Conservation (phyloP, 176 grass and related monocot species). For the Triticum urartu region DNA sequence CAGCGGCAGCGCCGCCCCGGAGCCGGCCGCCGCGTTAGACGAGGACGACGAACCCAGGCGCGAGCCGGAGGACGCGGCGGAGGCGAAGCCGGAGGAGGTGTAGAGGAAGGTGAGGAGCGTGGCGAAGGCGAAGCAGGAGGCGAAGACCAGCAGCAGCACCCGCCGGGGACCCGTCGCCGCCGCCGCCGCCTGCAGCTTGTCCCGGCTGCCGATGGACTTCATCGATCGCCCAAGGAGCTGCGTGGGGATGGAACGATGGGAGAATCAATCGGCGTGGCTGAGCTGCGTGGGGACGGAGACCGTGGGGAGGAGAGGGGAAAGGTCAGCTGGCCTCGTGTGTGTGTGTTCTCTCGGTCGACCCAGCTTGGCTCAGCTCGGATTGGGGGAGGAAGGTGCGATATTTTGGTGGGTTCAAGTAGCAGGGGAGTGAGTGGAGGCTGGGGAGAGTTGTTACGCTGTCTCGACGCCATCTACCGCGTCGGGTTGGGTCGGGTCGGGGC, state of each 20-base stretch:
- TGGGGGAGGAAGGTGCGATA: neutral
- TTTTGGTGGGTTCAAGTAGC: neutral
- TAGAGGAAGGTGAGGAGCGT: slow-evolving; percentile 70
- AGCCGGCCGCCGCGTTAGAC: neutral
- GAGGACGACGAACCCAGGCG: neutral
- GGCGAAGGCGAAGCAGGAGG: slow-evolving; percentile 73
- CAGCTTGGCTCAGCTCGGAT: neutral
- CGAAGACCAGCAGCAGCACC: slow-evolving; percentile 48
- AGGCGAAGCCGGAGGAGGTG: slow-evolving; percentile 40
- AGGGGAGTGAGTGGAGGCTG: neutral
- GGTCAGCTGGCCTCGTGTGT: slow-evolving; percentile 11
- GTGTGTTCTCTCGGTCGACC: neutral
- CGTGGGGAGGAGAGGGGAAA: neutral
- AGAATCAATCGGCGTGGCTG: neutral
- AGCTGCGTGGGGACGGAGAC: neutral
- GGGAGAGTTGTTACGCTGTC: neutral
- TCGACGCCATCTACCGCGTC: neutral
- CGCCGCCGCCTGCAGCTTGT: slow-evolving; percentile 40
- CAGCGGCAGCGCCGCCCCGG: slow-evolving; percentile 19
- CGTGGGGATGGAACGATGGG: too few relatives aligned
- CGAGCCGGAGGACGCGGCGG: neutral
- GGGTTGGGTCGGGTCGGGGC: neutral
- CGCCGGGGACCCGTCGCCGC: slow-evolving; percentile 52
- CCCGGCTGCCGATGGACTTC: slow-evolving; percentile 50
- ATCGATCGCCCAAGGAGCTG: neutral